Conservation (phyloP, 2,329 filamentous ascomycete species). For the Hypoxylon sp. region DNA sequence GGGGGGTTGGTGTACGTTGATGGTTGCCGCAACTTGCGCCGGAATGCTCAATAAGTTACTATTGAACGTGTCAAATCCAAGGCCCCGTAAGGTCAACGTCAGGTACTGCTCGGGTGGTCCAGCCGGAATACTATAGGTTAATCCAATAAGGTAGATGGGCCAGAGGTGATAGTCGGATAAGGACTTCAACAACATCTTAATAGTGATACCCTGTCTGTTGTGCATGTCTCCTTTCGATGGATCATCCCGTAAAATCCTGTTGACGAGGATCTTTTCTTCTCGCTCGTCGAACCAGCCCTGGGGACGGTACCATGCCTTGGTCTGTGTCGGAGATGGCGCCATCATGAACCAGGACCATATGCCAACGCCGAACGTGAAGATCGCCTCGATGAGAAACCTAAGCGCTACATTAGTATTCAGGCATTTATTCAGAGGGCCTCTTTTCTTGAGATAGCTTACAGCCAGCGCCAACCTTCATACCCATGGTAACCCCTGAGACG, state of each 20-base stretch:
- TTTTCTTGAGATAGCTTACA: too few species aligned
- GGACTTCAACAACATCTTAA: conserved; percentile 56
- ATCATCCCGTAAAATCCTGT: conserved; percentile 63
- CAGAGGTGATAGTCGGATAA: conserved; percentile 65
- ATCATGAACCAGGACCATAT: conserved; percentile 67
- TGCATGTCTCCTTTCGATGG: conserved; percentile 59
- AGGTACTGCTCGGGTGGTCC: conserved; percentile 36
- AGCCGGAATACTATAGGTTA: conserved; percentile 42
- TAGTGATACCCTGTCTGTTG: conserved; percentile 63
- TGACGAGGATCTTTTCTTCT: conserved; percentile 76
- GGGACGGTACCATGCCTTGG: conserved; percentile 66
- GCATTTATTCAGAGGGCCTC: too few species aligned
- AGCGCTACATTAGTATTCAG: background rate
- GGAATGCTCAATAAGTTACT: conserved; percentile 64
- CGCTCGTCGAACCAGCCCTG: conserved; percentile 72
- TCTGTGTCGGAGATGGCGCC: conserved; percentile 71
- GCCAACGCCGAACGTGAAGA: conserved; percentile 56
- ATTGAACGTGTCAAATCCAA: conserved; percentile 33
- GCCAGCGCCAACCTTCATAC: conserved; percentile 15
- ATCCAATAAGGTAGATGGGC: conserved; percentile 60
- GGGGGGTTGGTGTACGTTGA: background rate
- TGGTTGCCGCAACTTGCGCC: conserved; percentile 48
- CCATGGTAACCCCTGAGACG: conserved; percentile 13
- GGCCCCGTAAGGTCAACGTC: conserved; percentile 30
- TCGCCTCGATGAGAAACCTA: conserved; percentile 50